Conservation (phyloP, 192 early-diverging fungal genomes). For the Coemansia sp. region DNA sequence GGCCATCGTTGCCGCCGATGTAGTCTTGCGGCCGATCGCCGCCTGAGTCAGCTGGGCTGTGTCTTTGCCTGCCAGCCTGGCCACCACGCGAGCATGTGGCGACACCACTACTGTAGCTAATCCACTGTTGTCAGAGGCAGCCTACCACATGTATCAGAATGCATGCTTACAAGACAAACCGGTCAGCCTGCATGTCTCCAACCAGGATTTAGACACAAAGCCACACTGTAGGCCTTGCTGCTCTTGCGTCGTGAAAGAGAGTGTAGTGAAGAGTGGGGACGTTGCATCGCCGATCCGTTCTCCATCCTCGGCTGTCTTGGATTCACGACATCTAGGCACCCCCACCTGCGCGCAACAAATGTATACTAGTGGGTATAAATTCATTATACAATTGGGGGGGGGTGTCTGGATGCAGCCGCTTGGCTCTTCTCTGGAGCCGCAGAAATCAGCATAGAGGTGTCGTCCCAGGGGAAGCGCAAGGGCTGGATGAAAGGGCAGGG, state of each 20-base stretch:
- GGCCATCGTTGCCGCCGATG: constrained; percentile 9
- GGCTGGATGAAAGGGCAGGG: neutral
- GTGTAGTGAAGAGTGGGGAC: neutral
- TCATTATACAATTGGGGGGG: neutral
- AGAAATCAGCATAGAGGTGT: neutral
- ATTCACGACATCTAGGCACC: neutral
- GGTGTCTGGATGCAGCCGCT: neutral
- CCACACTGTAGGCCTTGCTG: neutral
- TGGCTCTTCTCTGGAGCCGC: neutral
- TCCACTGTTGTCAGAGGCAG: neutral
- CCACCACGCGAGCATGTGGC: constrained; percentile 34
- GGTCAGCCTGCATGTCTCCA: neutral
- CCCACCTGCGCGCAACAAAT: neutral
- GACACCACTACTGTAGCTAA: constrained; percentile 22
- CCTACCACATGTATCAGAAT: neutral
- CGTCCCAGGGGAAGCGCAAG: neutral
- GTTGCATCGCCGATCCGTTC: neutral
- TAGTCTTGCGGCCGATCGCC: neutral
- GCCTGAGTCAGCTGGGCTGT: neutral
- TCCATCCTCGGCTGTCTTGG: neutral
- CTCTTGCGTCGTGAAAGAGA: neutral
- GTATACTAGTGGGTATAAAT: too few relatives aligned
- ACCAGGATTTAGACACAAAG: neutral
- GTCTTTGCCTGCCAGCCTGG: constrained; percentile 3
- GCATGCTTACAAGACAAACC: neutral